Evolutionary conservation across 1,284 basidiomycete genomes (phyloP), one percentile per base, ranked within the genome.

Genomic region (Cryptococcus sp.): DNA sequence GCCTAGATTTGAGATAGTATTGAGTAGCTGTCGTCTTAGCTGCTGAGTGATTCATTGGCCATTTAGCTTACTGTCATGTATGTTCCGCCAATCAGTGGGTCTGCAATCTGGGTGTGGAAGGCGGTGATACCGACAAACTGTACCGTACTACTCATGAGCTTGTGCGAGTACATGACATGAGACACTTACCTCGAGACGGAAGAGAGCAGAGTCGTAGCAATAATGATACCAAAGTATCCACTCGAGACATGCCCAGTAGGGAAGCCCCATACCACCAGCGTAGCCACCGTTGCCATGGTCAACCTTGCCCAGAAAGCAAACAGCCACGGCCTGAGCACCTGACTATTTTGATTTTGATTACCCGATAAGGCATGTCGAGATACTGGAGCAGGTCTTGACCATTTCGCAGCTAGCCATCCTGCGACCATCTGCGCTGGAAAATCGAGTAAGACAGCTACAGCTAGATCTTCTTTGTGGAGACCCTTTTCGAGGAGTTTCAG

Each of bases 61-160:
- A 24, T 32, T 16, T n/a, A 4, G 11, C 85, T 72, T 68, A 91
- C 90, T 14, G 92, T 97, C 92, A 97, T 97, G 72, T 97, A 97
- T 1, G 93, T 97, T 45, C 92, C 96, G 25, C 96, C 96, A 56
- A 99, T 98, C 14, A 97, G 69, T 0, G 96, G 96, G 70, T 99
- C 96, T 0, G 96, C 92, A 48, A 99, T 87, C 55, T 90, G 85
- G 1, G 93, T 98, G 70, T 98, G 94, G 81, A 98, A 98, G 3
- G 96, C 94, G 9, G 91, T 91, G 61, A 98, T 93, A 16, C 94
- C 93, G 19, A 98, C 94, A 67, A 98, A 99, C 74, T 98, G 94
- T 10, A 98, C 87, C 7, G 96, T 98, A 49, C 91, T 93, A 21
- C 45, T 24, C 10, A 7, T 10, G 16, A 25, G 11, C 13, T 40